Base-by-base conservation (phyloP, 768 basidiomycete species). In the Agrocybe chaxingu region DNA sequence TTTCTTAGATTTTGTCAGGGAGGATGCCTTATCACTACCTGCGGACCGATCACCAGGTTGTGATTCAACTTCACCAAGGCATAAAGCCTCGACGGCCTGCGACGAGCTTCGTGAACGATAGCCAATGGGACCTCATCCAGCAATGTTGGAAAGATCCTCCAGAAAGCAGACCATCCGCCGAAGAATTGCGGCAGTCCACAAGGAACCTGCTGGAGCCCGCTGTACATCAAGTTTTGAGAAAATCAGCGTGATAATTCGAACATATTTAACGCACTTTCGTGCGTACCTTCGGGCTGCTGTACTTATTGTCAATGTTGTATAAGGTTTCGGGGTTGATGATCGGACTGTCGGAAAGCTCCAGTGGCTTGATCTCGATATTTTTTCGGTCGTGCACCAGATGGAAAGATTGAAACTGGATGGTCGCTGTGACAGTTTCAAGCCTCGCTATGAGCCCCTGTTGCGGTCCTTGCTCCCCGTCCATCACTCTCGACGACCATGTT, bases 11-110 rank as follows among this genome's bases (percentile, higher is more conserved):
- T 32, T 60, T 76, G 7, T 72, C 73, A 1, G 74, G 73, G 2
- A 61, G 71, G 7, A 67, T 73, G 35, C 74, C 74, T 1, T 74
- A 73, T 50, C 70, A 71, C 45, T 74, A 74, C 54, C 53, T 74
- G 11, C 59, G 58, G 5, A 60, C 52, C 7, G 71, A 76, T 51
- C 66, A 64, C 0, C 71, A 70, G 41, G 74, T 74, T n/a, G 62
- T 73, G 13, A 67, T 76, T 43, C 72, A 73, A 55, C 54, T 76
- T 34, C 67, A 73, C 52, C 60, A 64, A 40, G 73, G 73, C 24
- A 64, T 65, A 44, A 70, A 70, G 50, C 74, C 74, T 10, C 67
- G 71, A 2, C 63, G 74, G 4, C 74, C 72, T 0, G 66, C 66
- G 7, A 39, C 56, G n/a, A 64, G 66, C 3, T 70, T 71, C 37